Conservation (phyloP, 768 basidiomycete genomes). For the Mycena crocata region DNA sequence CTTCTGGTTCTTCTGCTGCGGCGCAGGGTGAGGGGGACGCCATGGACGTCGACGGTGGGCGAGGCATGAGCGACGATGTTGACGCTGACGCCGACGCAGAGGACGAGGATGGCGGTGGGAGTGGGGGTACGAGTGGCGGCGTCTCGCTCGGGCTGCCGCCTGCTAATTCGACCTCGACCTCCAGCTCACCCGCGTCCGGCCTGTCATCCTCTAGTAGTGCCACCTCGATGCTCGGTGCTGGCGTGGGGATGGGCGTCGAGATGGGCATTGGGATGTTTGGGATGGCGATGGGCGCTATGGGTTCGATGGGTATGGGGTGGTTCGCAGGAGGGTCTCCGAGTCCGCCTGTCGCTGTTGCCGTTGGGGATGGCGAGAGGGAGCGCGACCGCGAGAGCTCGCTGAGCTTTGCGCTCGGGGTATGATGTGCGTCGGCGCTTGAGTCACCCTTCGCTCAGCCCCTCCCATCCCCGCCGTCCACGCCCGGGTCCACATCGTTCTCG, state of each 20-base stretch:
- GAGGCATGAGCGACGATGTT: not conserved
- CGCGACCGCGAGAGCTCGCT: conserved; percentile 32
- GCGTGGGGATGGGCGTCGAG: conserved; percentile 30
- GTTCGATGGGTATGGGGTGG: conserved; percentile 30
- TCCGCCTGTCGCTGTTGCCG: conserved; percentile 8
- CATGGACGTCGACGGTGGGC: conserved; percentile 24
- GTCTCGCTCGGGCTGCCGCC: conserved; percentile 27
- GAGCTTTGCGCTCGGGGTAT: conserved; percentile 34
- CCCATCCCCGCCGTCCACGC: not conserved
- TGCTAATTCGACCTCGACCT: not conserved
- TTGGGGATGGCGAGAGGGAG: conserved; percentile 22
- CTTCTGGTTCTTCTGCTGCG: not conserved
- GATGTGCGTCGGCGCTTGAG: not conserved
- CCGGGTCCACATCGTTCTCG: not conserved
- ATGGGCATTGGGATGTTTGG: conserved; percentile 32
- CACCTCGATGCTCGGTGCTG: conserved; percentile 14
- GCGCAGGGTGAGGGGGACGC: conserved; percentile 10
- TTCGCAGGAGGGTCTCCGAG: conserved; percentile 16
- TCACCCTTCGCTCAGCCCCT: not conserved
- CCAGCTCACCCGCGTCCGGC: not conserved
- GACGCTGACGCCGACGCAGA: conserved; percentile 2
- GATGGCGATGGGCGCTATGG: conserved; percentile 32
- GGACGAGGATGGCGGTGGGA: conserved; percentile 12
- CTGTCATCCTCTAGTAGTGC: not conserved
- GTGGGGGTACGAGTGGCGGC: conserved; percentile 30